These are phyloP conservation scores for Saprolegnia diclina DNA, from an alignment of 352 stramenopile species.

Conservation along the genomic window DNA sequence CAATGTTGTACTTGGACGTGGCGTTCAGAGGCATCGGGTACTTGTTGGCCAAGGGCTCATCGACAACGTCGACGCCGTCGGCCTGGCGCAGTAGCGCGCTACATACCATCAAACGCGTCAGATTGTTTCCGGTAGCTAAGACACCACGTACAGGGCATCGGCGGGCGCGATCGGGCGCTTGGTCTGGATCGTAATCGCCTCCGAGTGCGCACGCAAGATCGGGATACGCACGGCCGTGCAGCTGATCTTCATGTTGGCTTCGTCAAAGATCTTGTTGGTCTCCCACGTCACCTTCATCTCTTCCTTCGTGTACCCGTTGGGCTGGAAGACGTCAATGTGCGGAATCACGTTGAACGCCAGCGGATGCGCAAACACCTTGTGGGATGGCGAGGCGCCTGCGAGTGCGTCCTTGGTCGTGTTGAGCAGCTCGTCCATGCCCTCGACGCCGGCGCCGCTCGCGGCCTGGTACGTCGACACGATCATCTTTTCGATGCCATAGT, in stretches of 20 bases:
- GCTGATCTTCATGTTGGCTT: slow-evolving; percentile 68
- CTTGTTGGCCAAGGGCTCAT: slow-evolving; percentile 67
- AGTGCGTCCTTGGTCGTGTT: slow-evolving; percentile 79
- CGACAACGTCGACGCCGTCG: slow-evolving; percentile 93
- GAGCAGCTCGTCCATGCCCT: slow-evolving; percentile 94
- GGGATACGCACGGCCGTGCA: slow-evolving; percentile 96
- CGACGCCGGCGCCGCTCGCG: slow-evolving; percentile 83
- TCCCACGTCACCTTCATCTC: slow-evolving; percentile 99
- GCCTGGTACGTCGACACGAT: slow-evolving; percentile 96
- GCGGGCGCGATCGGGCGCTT: slow-evolving; percentile 83
- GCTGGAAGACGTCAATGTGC: slow-evolving; percentile 99
- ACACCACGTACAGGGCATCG: slow-evolving; percentile 65
- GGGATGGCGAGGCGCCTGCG: slow-evolving; percentile 41
- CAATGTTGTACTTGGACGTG: slow-evolving; percentile 97
- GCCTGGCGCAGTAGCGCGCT: slow-evolving; percentile 34
- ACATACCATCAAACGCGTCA: neutral
- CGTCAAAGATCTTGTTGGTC: slow-evolving; percentile 96
- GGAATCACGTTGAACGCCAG: slow-evolving; percentile 99
- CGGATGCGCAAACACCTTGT: slow-evolving; percentile 96
- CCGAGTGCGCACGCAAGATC: slow-evolving; percentile 95
- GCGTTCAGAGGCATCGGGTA: slow-evolving; percentile 98
- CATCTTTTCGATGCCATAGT: slow-evolving; percentile 94
- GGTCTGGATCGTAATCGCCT: slow-evolving; percentile 94
- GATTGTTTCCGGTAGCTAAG: no score
- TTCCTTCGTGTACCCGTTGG: slow-evolving; percentile 98